A percentile compares a stretch with the other conserved stretches of the same genome.
Conservation (phyloP, 1,284 basidiomycete species). For the Puccinia brachypodii region DNA sequence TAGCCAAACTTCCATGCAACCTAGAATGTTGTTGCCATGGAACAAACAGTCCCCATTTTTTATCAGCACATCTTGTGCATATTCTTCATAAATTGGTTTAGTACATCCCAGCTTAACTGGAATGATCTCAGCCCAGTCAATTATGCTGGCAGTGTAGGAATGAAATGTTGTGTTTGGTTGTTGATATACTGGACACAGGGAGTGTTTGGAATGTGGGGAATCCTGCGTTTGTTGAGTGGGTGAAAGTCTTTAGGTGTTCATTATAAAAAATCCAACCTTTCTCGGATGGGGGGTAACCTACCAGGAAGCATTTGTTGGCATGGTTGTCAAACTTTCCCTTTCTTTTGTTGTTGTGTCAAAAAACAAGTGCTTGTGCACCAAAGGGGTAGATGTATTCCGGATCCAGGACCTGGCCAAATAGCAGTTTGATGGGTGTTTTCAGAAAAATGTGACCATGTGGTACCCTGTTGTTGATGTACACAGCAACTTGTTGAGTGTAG, state of each 20-base stretch:
- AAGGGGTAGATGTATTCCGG: conserved; percentile 13
- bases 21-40: too few relatives aligned
- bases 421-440: neutral
- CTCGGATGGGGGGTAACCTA: neutral
- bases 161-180: neutral
- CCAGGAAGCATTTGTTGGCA: neutral
- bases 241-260: neutral
- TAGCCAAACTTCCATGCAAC: too few relatives aligned
- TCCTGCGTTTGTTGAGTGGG: neutral
- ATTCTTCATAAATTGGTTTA: too few relatives aligned
- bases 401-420: neutral
- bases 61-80: too few relatives aligned
- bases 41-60: too few relatives aligned
- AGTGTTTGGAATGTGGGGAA: conserved; percentile 1
- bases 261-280: conserved; percentile 6
- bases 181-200: neutral
- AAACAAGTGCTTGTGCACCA: conserved; percentile 2
- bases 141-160: too few relatives aligned
- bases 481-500: neutral
- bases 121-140: too few relatives aligned
- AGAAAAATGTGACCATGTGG: neutral
- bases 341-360: neutral
- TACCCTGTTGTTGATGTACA: neutral
- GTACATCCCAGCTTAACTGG: too few relatives aligned
- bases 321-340: neutral